Percentiles rank a stretch among this genome's conserved stretches.
phyloP scores from a whole-genome alignment of 2,329 filamentous ascomycete species.

The Trichoderma asperellum region DNA sequence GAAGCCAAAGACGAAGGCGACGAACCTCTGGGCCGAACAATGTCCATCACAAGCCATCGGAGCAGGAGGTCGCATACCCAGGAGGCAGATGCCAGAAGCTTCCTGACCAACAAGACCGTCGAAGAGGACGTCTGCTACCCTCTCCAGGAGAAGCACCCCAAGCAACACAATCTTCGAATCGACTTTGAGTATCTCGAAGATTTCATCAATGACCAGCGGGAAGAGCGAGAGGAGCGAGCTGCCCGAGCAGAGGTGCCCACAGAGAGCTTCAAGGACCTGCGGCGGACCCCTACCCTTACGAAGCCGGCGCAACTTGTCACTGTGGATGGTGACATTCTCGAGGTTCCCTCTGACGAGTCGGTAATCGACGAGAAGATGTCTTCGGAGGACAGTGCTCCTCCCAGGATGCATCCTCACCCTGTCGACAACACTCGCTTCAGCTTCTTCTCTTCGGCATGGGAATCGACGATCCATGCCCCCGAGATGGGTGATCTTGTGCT shows the following conservation, averaged over 20 bases:
- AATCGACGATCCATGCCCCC: constrained; percentile 88
- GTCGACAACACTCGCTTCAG: constrained; percentile 81
- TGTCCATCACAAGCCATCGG: constrained; percentile 65
- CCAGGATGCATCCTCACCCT: constrained; percentile 45
- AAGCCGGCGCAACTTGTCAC: constrained; percentile 50
- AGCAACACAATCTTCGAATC: constrained; percentile 69
- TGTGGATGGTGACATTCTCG: constrained; percentile 60
- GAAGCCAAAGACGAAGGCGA: constrained; percentile 49
- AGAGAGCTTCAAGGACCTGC: constrained; percentile 42
- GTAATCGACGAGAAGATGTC: constrained; percentile 52
- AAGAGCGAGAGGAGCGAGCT: constrained; percentile 51
- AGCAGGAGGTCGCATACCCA: constrained; percentile 60
- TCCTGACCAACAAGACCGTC: constrained; percentile 69
- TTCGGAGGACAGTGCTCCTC: constrained; percentile 41
- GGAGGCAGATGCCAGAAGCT: constrained; percentile 64
- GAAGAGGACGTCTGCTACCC: constrained; percentile 92
- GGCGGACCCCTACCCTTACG: constrained; percentile 35
- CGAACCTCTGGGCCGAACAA: constrained; percentile 66
- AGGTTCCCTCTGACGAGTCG: constrained; percentile 54
- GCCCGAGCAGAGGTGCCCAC: constrained; percentile 53
- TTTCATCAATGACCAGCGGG: constrained; percentile 71
- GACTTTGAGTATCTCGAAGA: constrained; percentile 95
- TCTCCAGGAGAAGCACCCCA: constrained; percentile 65
- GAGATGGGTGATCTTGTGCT: constrained; percentile 87
- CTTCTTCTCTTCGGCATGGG: constrained; percentile 94